Evolutionary conservation across 2,329 filamentous ascomycete genomes (phyloP).

Genomic region (Mollisiaceae sp.): DNA sequence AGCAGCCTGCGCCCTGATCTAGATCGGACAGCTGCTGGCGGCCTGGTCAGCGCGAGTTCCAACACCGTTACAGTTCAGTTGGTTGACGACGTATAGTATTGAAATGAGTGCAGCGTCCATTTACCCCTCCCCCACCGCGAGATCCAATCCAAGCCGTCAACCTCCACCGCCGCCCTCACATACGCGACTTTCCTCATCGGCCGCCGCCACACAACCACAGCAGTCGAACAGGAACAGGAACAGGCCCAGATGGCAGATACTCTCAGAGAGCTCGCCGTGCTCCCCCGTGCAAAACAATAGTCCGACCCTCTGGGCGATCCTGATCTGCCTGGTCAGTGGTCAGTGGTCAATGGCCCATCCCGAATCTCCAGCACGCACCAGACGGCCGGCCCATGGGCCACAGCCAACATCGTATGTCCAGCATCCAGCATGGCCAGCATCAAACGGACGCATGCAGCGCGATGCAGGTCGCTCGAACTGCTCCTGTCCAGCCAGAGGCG

Average conservation of each 20-base stretch:
- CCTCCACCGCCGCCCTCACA: background rate
- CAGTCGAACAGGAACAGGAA: background rate
- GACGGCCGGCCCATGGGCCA: background rate
- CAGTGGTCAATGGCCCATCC: too few relatives aligned
- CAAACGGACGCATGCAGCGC: conserved; percentile 22
- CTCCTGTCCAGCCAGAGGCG: conserved; percentile 18
- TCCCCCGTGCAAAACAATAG: conserved; percentile 23
- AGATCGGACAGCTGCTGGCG: background rate
- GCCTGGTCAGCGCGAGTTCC: conserved; percentile 4
- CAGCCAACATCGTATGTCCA: background rate
- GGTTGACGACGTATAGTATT: conserved; percentile 1
- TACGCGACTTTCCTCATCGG: background rate
- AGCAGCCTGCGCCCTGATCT: too few relatives aligned
- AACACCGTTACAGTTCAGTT: conserved; percentile 9
- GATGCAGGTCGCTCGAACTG: conserved; percentile 24
- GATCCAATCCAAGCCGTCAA: background rate
- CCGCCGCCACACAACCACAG: background rate
- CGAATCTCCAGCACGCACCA: conserved; percentile 16
- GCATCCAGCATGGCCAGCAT: conserved; percentile 8
- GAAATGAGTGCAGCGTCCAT: conserved; percentile 8
- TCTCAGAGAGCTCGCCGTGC: background rate
- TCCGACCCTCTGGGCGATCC: conserved; percentile 30
- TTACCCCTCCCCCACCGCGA: conserved; percentile 1
- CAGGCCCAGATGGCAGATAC: too few relatives aligned
- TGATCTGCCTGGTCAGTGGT: conserved; percentile 27